Base-by-base conservation (phyloP, 495 filamentous ascomycete species). In the Lepraria neglecta region DNA sequence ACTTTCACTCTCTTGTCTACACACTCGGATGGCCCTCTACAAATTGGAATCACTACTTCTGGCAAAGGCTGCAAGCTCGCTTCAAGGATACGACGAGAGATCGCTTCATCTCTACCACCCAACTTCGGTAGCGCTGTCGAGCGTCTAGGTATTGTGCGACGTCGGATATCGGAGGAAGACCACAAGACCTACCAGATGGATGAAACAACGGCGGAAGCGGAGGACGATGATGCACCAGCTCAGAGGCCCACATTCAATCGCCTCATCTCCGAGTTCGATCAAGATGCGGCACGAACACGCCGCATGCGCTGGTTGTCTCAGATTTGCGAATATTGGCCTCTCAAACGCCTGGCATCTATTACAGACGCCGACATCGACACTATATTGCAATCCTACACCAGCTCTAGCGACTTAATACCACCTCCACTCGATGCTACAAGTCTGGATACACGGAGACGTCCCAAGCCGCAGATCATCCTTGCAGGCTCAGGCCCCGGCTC, bases 311-410 rank as follows among this genome's bases (percentile, higher is more conserved):
- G 95, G 95, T 74, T 98, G 3, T 83, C 87, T 19, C 94, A 98
- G 70, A 92, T 98, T 19, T 98, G 95, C 79, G 94, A 98, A 77
- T 98, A 98, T 74, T 98, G 95, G 95, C 92, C 94, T 2, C 77
- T 98, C 24, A 83, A 82, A 48, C 84, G 88, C 19, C 81, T 98
- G 3, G 90, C 91, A 9, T 77, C 79, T 31, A 85, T 97, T 57
- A 84, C 82, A 14, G 89, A 96, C 68, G 80, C 74, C 17, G 92
- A 97, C 68, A 86, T 96, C 6, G 80, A 88, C 7, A 69, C 74
- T 21, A 82, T 96, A 19, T 76, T 96, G 10, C 73, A 80, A 62
- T 81, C 84, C 9, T 97, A 97, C 51, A 55, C 59, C 3, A 52
- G 54, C 4, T 43, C 67, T 7, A 33, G 56, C 28, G 48, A 67